These are phyloP conservation scores for Tubosaeta sp. DNA, from an alignment of 768 basidiomycete species.

Conservation along the genomic window DNA sequence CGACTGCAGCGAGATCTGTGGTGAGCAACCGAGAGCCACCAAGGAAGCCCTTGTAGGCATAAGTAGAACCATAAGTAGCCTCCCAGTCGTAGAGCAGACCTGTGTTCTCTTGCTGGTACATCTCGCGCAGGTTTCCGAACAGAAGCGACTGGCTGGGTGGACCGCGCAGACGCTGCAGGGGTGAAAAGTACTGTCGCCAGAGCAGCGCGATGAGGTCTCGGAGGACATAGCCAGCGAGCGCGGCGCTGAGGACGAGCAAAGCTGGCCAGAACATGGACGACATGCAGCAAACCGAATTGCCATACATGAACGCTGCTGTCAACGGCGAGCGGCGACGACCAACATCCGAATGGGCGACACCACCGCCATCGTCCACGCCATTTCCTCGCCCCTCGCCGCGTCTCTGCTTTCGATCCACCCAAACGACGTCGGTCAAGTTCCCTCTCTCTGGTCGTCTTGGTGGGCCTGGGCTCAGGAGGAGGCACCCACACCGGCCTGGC, in stretches of 20 bases:
- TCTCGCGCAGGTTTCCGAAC: constrained; percentile 48
- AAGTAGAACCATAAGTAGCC: constrained; percentile 42
- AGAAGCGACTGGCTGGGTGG: constrained; percentile 46
- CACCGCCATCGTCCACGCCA: constrained; percentile 10
- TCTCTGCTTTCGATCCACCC: constrained; percentile 45
- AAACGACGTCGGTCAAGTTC: constrained; percentile 36
- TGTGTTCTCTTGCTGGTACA: constrained; percentile 58
- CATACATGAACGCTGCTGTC: background rate
- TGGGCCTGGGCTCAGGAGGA: constrained; percentile 32
- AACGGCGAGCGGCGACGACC: background rate
- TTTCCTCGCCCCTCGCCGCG: constrained; percentile 22
- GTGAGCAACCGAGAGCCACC: constrained; percentile 53
- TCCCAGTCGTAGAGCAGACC: constrained; percentile 46
- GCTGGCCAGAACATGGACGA: constrained; percentile 1
- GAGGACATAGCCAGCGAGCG: constrained; percentile 25
- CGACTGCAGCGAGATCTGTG: constrained; percentile 53
- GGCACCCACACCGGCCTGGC: constrained; percentile 21
- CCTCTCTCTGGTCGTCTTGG: constrained; percentile 31
- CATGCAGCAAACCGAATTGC: constrained; percentile 1
- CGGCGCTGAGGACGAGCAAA: constrained; percentile 2
- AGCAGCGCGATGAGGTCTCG: constrained; percentile 40
- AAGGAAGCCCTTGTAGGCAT: constrained; percentile 50
- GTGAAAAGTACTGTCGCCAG: constrained; percentile 42
- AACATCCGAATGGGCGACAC: background rate
- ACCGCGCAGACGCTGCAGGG: constrained; percentile 43